Evolutionary conservation across 495 filamentous ascomycete species (phyloP).

Genomic region (Achaetomiella virescens): DNA sequence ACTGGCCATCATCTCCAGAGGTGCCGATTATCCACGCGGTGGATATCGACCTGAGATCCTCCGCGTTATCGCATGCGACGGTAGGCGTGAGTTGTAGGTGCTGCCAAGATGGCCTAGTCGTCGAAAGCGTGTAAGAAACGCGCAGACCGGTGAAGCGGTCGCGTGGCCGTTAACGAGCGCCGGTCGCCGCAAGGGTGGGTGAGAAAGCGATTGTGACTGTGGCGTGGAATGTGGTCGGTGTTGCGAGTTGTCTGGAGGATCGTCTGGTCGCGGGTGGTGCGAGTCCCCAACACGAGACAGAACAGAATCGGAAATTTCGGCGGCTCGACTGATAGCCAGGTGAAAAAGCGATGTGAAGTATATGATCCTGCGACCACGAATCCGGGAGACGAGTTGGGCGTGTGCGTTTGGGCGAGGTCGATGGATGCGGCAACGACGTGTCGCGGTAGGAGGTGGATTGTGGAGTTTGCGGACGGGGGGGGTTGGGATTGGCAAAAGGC

Average conservation of each 20-base stretch:
- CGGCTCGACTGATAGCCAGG: not conserved
- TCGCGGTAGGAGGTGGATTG: constrained; percentile 29
- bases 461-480: constrained; percentile 31
- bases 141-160: constrained; percentile 12
- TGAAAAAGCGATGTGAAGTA: not conserved
- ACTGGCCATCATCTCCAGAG: constrained; percentile 52
- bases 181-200: not conserved
- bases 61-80: constrained; percentile 43
- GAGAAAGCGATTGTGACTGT: constrained; percentile 12
- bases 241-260: not conserved
- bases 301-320: not conserved
- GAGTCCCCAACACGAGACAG: not conserved
- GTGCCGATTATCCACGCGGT: constrained; percentile 46
- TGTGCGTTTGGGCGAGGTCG: constrained; percentile 15
- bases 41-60: constrained; percentile 40
- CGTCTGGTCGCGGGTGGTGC: constrained; percentile 3
- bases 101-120: not conserved
- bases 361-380: not conserved
- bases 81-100: constrained; percentile 2
- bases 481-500: constrained; percentile 23
- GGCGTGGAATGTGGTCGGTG: constrained; percentile 8
- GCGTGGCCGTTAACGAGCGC: constrained; percentile 8
- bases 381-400: constrained; percentile 10
- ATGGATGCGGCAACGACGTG: constrained; percentile 26
- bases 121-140: not conserved